Evolutionary conservation across 305 asterid species (phyloP).

Genomic region (Rubia balearica): DNA sequence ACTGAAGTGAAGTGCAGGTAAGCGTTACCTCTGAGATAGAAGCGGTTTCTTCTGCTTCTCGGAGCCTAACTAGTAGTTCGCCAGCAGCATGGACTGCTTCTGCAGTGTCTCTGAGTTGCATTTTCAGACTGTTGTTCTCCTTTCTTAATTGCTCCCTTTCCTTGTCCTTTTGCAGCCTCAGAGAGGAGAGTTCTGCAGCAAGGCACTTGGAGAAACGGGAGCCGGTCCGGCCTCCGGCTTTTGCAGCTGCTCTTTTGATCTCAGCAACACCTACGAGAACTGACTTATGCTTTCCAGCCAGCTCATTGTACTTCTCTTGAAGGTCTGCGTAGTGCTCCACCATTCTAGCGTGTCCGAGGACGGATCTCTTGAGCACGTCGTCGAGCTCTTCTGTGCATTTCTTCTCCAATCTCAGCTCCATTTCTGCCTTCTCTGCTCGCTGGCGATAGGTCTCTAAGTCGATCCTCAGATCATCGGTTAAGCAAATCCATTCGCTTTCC

Average conservation of each 20-base stretch:
- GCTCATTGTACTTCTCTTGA: conserved; percentile 76
- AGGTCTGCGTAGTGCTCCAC: conserved; percentile 81
- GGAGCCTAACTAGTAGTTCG: conserved; percentile 77
- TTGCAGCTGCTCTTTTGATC: conserved; percentile 61
- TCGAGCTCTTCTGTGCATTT: conserved; percentile 74
- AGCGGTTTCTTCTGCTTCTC: conserved; percentile 87
- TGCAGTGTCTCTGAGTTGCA: conserved; percentile 87
- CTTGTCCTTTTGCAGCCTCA: conserved; percentile 74
- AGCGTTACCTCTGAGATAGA: conserved; percentile 60
- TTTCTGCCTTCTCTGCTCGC: conserved; percentile 27
- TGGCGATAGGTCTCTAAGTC: conserved; percentile 68
- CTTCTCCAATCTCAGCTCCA: conserved; percentile 57
- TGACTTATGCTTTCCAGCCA: conserved; percentile 52
- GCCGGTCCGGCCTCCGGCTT: conserved; percentile 36
- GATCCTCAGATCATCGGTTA: conserved; percentile 82
- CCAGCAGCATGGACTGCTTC: conserved; percentile 99
- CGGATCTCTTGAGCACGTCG: conserved; percentile 71
- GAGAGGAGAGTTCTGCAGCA: conserved; percentile 78
- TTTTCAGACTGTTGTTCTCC: conserved; percentile 62
- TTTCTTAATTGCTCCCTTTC: conserved; percentile 66
- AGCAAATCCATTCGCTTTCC: conserved; percentile 94
- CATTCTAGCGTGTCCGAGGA: conserved; percentile 71
- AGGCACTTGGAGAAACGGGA: conserved; percentile 75
- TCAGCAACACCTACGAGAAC: conserved; percentile 76
- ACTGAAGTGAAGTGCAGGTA: too few species aligned